phyloP scores from a whole-genome alignment of 2,329 filamentous ascomycete species.

The Leptodontidium sp. region DNA sequence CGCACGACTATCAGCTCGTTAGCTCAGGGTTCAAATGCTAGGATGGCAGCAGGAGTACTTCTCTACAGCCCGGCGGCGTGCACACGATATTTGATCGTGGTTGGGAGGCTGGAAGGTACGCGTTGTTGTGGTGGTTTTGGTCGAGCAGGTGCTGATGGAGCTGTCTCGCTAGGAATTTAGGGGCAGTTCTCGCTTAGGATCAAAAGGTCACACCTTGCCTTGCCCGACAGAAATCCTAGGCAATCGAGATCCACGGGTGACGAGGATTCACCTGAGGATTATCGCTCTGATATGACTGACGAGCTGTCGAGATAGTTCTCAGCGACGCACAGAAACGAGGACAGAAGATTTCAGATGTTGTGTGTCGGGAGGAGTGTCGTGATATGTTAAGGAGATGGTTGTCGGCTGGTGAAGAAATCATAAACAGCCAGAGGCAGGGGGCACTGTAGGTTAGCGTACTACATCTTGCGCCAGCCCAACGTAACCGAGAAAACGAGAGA shows the following conservation, averaged over 20 bases:
- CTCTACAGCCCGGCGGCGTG: constrained; percentile 36
- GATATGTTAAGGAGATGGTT: neutral
- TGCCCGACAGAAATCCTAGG: neutral
- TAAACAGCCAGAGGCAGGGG: neutral
- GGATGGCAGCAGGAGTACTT: constrained; percentile 33
- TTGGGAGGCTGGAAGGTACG: constrained; percentile 30
- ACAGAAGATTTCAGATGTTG: neutral
- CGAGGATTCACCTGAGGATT: neutral
- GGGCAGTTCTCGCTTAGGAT: neutral
- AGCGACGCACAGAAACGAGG: neutral
- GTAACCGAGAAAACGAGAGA: neutral
- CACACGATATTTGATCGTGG: constrained; percentile 32
- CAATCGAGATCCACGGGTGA: neutral
- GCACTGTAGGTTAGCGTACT: neutral
- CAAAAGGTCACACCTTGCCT: neutral
- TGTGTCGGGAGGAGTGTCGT: neutral
- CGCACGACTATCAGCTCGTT: constrained; percentile 38
- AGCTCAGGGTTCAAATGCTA: constrained; percentile 31
- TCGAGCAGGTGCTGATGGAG: constrained; percentile 23
- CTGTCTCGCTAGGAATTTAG: constrained; percentile 7
- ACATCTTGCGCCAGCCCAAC: neutral
- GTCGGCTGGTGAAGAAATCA: neutral
- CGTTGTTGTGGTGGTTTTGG: constrained; percentile 26
- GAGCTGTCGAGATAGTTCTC: neutral
- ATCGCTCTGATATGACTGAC: no score